Evolutionary conservation across 208 protist genomes (phyloP).

Genomic region (Herpetomonas tarakana): DNA sequence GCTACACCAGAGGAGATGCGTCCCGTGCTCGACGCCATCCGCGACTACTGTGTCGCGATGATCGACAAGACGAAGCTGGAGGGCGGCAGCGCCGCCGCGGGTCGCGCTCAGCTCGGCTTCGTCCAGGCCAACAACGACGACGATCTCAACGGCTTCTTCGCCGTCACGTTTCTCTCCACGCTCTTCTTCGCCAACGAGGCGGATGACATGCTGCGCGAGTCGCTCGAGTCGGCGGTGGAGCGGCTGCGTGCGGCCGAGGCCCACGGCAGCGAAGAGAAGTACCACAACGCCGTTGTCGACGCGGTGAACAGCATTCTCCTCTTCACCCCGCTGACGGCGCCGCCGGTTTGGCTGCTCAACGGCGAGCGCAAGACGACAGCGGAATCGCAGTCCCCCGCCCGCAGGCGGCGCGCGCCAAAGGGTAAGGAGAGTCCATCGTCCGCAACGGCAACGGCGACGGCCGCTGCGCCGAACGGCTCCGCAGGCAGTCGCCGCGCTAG

Average conservation of each 20-base stretch:
- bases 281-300: conserved; percentile 28
- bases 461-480: too few relatives aligned
- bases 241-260: conserved; percentile 27
- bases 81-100: conserved; percentile 4
- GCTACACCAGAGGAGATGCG: conserved; percentile 15
- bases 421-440: background rate
- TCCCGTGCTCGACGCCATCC: conserved; percentile 22
- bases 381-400: background rate
- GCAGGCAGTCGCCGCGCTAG: background rate
- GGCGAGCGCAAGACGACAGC: conserved; percentile 2
- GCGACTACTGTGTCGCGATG: conserved; percentile 21
- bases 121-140: conserved; percentile 11
- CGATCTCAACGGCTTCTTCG: conserved; percentile 28
- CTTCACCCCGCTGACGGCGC: conserved; percentile 32
- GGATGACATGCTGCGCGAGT: conserved; percentile 21
- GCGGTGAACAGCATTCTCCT: conserved; percentile 41
- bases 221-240: conserved; percentile 19
- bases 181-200: conserved; percentile 22
- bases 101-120: conserved; percentile 8
- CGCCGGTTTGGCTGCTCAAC: conserved; percentile 1
- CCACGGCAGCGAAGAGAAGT: conserved; percentile 24
- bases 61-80: conserved; percentile 16
- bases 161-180: conserved; percentile 22
- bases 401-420: background rate
- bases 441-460: background rate